Conservation (phyloP, 2,329 filamentous ascomycete genomes). For the Fusarium graminum region DNA sequence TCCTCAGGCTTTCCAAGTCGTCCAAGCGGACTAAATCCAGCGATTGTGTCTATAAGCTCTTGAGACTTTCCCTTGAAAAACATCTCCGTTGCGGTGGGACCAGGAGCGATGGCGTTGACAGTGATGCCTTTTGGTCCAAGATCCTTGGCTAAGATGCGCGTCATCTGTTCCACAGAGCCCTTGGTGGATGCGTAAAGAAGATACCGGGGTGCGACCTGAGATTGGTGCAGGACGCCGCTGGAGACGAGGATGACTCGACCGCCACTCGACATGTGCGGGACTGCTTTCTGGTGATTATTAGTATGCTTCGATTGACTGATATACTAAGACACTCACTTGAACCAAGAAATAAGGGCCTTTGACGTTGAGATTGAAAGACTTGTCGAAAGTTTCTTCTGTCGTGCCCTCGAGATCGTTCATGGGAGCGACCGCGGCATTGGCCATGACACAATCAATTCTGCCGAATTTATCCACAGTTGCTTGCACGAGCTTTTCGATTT, state of each 20-base stretch:
- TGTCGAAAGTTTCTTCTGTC: conserved; percentile 7
- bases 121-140: conserved; percentile 19
- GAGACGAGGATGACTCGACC: conserved; percentile 17
- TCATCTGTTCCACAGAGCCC: conserved; percentile 22
- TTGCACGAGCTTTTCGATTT: conserved; percentile 1
- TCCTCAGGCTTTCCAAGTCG: conserved; percentile 11
- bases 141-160: conserved; percentile 15
- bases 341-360: conserved; percentile 18
- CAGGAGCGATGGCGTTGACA: conserved; percentile 17
- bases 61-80: conserved; percentile 23
- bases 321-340: background rate
- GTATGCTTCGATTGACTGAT: fast-evolving
- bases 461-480: conserved; percentile 7
- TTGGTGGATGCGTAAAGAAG: conserved; percentile 20
- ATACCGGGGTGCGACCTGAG: conserved; percentile 8
- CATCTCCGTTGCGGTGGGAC: conserved; percentile 18
- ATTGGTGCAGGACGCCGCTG: conserved; percentile 15
- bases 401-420: conserved; percentile 23
- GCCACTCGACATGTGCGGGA: conserved; percentile 15
- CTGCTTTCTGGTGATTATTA: conserved; percentile 1
- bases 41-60: conserved; percentile 9
- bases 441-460: conserved; percentile 17
- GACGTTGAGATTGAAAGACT: conserved; percentile 6
- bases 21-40: background rate
- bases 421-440: conserved; percentile 16